Evolutionary conservation across 176 grass and related monocot species (phyloP), one percentile per base, ranked within the genome.

Genomic region (Leersia perrieri): DNA sequence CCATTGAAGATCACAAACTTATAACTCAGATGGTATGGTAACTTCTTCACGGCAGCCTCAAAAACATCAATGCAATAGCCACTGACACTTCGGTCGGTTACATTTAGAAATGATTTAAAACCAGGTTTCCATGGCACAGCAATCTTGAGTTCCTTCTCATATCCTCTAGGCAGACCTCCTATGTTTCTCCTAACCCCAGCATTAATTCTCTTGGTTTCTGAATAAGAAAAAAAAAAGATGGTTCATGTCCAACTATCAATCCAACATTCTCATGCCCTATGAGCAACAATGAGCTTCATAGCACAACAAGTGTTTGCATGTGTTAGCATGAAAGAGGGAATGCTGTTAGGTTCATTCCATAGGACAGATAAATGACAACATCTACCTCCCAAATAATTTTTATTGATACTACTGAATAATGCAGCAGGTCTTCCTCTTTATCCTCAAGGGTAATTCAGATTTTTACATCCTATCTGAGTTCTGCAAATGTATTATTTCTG

Each of bases 21-120:
- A 74, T 90, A 88, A 12, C 9, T 18, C 4, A 39, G 64, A 2
- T 5, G 1, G 33, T 79, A 66, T n/a, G 63, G 76, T 39, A 94
- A 77, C 67, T 60, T 80, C 53, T 36, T 11, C 55, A 87, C 33
- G 35, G 76, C 80, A 2, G 68, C 36, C 12, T 87, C 8, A 1
- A 91, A 94, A 26, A 94, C 68, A 55, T 91, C 86, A 20, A 94
- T 87, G 83, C 88, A 74, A 61, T 84, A 91, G 12, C 92, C 89
- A n/a, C 79, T 81, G 40, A 91, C 49, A 36, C 61, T 58, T 5
- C 77, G 76, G 13, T 80, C 28, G 20, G 66, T 40, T 23, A 91
- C 77, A 35, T 80, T 74, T 16, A 89, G 80, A 51, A 97, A 97
- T 60, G 74, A 53, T 10, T 33, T n/a, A 63, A 93, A 91, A 1